Percentiles rank a stretch among this genome's conserved stretches.
Conservation (phyloP, 2,329 filamentous ascomycete species). For the Teratosphaeria epicoccoides region DNA sequence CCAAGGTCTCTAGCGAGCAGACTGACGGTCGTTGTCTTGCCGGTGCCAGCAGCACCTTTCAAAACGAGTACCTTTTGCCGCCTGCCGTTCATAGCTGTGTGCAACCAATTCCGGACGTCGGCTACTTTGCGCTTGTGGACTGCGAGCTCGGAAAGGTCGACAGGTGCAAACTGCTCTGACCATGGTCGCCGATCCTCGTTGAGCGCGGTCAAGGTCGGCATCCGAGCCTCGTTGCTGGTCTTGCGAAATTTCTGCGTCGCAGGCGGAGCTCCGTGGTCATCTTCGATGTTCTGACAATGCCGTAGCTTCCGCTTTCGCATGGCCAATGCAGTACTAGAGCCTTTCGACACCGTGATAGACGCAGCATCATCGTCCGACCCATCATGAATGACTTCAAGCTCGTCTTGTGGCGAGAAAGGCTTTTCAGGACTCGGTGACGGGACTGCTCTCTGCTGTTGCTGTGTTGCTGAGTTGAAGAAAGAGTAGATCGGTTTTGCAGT, state of each 20-base stretch:
- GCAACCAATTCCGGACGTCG: slow-evolving; percentile 76
- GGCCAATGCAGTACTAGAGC: slow-evolving; percentile 23
- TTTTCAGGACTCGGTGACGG: slow-evolving; percentile 32
- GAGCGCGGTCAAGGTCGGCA: slow-evolving; percentile 18
- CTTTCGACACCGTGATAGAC: slow-evolving; percentile 19
- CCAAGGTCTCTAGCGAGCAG: slow-evolving; percentile 68
- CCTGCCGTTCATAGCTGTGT: slow-evolving; percentile 55
- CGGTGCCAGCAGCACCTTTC: slow-evolving; percentile 82
- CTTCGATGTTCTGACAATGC: slow-evolving; percentile 9
- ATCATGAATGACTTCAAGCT: slow-evolving; percentile 24
- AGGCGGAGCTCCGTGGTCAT: not conserved
- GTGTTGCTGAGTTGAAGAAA: slow-evolving; percentile 39
- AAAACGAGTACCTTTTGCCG: slow-evolving; percentile 44
- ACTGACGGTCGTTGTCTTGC: slow-evolving; percentile 79
- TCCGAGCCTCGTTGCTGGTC: slow-evolving; percentile 25
- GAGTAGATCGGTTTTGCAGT: slow-evolving; percentile 36
- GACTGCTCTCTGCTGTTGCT: slow-evolving; percentile 28
- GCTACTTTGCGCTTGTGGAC: slow-evolving; percentile 91
- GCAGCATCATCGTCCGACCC: slow-evolving; percentile 20
- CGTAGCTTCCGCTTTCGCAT: slow-evolving; percentile 26
- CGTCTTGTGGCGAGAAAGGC: slow-evolving; percentile 17
- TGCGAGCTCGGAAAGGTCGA: slow-evolving; percentile 68
- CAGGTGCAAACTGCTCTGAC: slow-evolving; percentile 74
- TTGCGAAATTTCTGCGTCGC: slow-evolving; percentile 37
- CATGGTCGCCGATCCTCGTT: slow-evolving; percentile 60